phyloP scores from a whole-genome alignment of 2,329 filamentous ascomycete species.

The Trichoderma gracile region DNA sequence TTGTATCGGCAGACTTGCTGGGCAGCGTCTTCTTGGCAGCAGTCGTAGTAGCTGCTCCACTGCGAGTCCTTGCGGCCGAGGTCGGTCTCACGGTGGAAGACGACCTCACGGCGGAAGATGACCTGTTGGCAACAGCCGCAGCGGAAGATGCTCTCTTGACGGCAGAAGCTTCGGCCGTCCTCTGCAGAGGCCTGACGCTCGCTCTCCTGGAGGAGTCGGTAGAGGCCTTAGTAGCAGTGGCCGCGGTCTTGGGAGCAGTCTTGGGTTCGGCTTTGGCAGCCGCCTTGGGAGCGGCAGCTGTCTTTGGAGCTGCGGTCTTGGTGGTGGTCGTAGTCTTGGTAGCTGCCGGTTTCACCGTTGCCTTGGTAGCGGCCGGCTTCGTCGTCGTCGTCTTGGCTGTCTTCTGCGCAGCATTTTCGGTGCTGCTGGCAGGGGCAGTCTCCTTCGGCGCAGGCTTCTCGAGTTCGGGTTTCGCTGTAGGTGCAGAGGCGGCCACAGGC shows the following conservation, averaged over 20 bases:
- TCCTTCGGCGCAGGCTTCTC: slow-evolving; percentile 10
- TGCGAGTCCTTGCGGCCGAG: slow-evolving; percentile 29
- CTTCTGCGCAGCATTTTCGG: slow-evolving; percentile 2
- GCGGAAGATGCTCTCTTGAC: slow-evolving; percentile 40
- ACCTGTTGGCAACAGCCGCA: slow-evolving; percentile 31
- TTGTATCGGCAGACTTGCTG: slow-evolving; percentile 45
- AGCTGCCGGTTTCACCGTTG: neutral
- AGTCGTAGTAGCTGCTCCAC: slow-evolving; percentile 40
- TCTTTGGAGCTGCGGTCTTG: slow-evolving; percentile 32
- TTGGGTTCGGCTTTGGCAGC: slow-evolving; percentile 23
- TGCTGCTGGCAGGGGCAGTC: neutral
- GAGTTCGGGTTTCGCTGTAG: neutral
- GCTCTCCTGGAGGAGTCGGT: slow-evolving; percentile 32
- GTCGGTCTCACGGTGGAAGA: slow-evolving; percentile 33
- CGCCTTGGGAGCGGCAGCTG: slow-evolving; percentile 5
- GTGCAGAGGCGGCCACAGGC: neutral
- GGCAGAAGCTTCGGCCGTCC: slow-evolving; percentile 31
- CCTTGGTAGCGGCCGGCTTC: slow-evolving; percentile 3
- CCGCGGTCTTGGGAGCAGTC: slow-evolving; percentile 30
- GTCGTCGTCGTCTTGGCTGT: slow-evolving; percentile 6
- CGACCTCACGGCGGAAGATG: slow-evolving; percentile 34
- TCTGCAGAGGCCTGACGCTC: slow-evolving; percentile 37
- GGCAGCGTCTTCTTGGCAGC: slow-evolving; percentile 47
- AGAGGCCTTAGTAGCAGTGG: slow-evolving; percentile 31
- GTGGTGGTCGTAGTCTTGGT: neutral